phyloP scores from a whole-genome alignment of 2,329 filamentous ascomycete species.

The Lachnellula arida region DNA sequence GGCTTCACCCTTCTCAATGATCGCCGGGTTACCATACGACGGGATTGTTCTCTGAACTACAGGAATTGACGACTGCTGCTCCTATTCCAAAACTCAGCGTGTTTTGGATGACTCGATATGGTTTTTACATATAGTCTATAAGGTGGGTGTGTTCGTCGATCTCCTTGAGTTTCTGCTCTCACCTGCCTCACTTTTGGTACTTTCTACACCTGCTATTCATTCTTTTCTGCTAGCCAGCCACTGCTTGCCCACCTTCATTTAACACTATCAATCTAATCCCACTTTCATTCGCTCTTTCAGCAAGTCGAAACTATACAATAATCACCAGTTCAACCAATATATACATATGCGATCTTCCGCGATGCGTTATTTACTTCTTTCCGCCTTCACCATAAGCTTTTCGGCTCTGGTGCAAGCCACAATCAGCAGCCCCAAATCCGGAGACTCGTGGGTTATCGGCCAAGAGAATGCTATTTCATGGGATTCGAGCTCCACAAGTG shows the following conservation, averaged over 20 bases:
- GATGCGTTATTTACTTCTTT: conserved; percentile 15
- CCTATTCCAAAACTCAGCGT: neutral
- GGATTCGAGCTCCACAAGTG: conserved; percentile 13
- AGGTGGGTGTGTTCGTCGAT: conserved; percentile 1
- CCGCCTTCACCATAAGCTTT: conserved; percentile 6
- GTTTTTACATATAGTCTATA: conserved; percentile 2
- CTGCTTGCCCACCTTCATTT: conserved; percentile 10
- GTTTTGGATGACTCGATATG: conserved; percentile 2
- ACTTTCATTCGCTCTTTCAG: neutral
- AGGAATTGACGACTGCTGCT: neutral
- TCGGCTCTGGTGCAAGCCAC: conserved; percentile 7
- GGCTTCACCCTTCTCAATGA: neutral
- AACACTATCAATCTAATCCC: neutral
- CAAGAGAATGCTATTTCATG: conserved; percentile 12
- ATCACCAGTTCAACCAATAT: neutral
- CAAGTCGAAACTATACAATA: neutral
- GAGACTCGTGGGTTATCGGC: conserved; percentile 12
- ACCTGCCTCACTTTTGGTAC: neutral
- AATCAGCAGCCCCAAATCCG: conserved; percentile 12
- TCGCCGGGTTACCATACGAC: neutral
- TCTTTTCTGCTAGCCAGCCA: conserved; percentile 17
- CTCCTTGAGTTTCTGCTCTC: conserved; percentile 4
- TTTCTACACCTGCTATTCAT: conserved; percentile 7
- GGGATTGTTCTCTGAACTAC: neutral
- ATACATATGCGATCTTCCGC: neutral